Conservation (phyloP, 2,329 filamentous ascomycete species). For the Aureobasidium sp. region DNA sequence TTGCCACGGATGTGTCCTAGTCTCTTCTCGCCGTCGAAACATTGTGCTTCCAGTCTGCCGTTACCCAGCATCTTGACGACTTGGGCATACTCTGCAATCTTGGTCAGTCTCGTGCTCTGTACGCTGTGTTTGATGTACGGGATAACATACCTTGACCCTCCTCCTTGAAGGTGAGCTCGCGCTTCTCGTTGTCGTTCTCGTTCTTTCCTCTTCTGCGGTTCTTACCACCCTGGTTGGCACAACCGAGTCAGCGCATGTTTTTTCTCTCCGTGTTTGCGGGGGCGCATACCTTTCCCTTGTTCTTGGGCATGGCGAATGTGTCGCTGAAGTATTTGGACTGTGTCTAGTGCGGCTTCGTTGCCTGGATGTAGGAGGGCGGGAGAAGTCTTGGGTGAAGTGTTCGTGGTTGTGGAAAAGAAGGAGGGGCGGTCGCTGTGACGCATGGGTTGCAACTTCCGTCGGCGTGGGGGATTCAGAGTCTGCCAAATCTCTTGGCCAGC, state of each 20-base stretch:
- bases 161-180: constrained; percentile 97
- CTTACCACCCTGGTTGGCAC: constrained; percentile 73
- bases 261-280: constrained; percentile 15
- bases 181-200: constrained; percentile 92
- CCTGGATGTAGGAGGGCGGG: constrained; percentile 6
- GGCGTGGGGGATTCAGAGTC: constrained; percentile 8
- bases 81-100: constrained; percentile 62
- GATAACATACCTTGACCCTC: constrained; percentile 68
- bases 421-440: constrained; percentile 9
- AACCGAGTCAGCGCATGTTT: constrained; percentile 23
- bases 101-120: constrained; percentile 17
- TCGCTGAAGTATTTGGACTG: constrained; percentile 18
- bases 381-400: constrained; percentile 1
- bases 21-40: constrained; percentile 89
- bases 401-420: constrained; percentile 7
- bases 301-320: constrained; percentile 77
- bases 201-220: constrained; percentile 91
- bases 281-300: constrained; percentile 84
- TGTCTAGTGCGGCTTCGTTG: constrained; percentile 21
- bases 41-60: constrained; percentile 84
- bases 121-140: background rate
- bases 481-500: constrained; percentile 14
- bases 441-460: background rate
- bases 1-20: constrained; percentile 87
- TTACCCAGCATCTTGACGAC: constrained; percentile 95